Base-by-base conservation (phyloP, 441 rosid genomes). In the Codiaeum variegatum region DNA sequence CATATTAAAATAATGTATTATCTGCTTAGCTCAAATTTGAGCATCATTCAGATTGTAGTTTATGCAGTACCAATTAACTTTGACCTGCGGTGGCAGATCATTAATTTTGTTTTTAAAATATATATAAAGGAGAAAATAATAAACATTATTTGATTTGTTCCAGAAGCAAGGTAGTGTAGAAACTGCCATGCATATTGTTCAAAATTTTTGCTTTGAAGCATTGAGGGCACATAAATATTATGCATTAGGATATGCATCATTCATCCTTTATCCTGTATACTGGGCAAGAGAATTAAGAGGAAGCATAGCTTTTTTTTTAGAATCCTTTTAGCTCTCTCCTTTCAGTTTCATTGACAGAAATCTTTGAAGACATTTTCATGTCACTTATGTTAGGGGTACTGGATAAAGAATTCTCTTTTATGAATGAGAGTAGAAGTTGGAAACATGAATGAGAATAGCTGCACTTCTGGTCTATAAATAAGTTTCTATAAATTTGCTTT, bases 11-110 rank as follows among this genome's bases (percentile, higher is more conserved):
- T 5, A n/a, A 36, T 47, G 59, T 49, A 42, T 51, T 19, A 18
- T 73, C 11, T 26, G 23, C 52, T 59, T 71, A 21, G 60, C 55
- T 28, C 34, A 44, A 38, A 65, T 49, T 19, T 44, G 59, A 38
- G 70, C 31, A 29, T 54, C 75, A 26, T 69, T 67, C 54, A 15
- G 66, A n/a, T 65, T 34, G 62, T 31, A 63, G 8, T 69, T 6
- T 34, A n/a, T 29, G 28, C 19, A 12, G 31, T 60, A 15, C 51
- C 5, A 51, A 19, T 34, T 36, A 51, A 61, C 31, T 47, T 62
- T 63, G 29, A 32, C 54, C 26, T 31, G 40, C n/a, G 10, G 40
- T 15, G 10, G 51, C 28, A 72, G 52, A 28, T 6, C 74, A 21
- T 62, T 24, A 13, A 40, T 9, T 23, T 3, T 26, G 3, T 10